These are phyloP conservation scores for Aspergillus neotritici DNA, from an alignment of 2,329 filamentous ascomycete species.

Conservation along the genomic window DNA sequence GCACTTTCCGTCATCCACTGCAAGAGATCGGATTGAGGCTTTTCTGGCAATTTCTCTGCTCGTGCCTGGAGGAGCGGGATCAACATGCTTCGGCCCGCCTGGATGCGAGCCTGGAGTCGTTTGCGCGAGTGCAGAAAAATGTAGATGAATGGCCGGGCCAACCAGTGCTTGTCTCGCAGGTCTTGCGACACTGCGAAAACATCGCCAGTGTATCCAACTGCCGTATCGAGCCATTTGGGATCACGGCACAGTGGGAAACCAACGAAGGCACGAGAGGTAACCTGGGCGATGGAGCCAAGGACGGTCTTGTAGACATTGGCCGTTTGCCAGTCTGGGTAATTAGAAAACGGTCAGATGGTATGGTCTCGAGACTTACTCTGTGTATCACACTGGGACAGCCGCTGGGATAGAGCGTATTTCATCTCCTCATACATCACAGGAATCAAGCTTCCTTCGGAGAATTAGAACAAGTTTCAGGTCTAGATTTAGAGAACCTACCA, in stretches of 20 bases:
- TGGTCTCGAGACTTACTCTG: too few species aligned
- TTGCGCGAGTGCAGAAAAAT: not conserved
- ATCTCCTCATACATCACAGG: too few species aligned
- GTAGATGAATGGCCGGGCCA: slow-evolving; percentile 1
- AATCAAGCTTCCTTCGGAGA: too few species aligned
- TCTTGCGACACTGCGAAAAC: slow-evolving; percentile 3
- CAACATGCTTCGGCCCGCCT: slow-evolving; percentile 1
- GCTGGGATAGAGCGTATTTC: too few species aligned
- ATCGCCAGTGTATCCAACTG: slow-evolving; percentile 10
- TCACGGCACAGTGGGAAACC: slow-evolving; percentile 10
- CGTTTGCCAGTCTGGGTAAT: not conserved
- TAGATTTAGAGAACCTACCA: not conserved
- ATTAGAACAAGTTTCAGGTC: too few species aligned
- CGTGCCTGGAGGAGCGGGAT: slow-evolving; percentile 3
- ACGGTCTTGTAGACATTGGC: not conserved
- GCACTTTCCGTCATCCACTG: slow-evolving; percentile 32
- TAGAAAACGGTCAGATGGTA: too few species aligned
- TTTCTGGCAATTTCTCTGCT: not conserved
- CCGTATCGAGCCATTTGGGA: slow-evolving; percentile 10
- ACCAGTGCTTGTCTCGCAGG: slow-evolving; percentile 1
- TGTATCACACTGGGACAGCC: too few species aligned
- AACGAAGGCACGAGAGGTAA: slow-evolving; percentile 9
- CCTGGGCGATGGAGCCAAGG: slow-evolving; percentile 4
- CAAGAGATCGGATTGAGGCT: slow-evolving; percentile 28
- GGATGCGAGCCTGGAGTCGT: not conserved